Evolutionary conservation across 75 land plant genomes (phyloP).

Genomic region (Pseudotsuga menziesii): DNA sequence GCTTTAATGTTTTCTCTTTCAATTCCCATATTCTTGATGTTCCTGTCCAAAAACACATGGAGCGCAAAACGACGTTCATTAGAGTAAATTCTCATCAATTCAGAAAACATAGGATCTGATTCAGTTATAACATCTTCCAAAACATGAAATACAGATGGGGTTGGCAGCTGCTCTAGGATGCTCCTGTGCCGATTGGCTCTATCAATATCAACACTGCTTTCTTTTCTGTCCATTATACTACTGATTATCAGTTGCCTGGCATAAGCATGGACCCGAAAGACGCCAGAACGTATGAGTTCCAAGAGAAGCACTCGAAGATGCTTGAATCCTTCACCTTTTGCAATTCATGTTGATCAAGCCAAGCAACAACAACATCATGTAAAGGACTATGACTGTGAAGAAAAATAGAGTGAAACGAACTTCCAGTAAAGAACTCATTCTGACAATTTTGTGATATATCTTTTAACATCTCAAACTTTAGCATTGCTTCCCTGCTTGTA

Average conservation of each 20-base stretch:
- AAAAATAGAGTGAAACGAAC: conserved; percentile 13
- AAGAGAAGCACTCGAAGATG: conserved; percentile 63
- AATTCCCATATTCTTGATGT: background rate
- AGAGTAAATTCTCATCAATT: conserved; percentile 45
- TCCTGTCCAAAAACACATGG: conserved; percentile 25
- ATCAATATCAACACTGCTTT: conserved; percentile 35
- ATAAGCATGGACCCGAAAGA: conserved; percentile 83
- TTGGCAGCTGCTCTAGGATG: conserved; percentile 71
- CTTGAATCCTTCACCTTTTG: conserved; percentile 56
- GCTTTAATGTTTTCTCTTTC: conserved; percentile 7
- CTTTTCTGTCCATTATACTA: conserved; percentile 73
- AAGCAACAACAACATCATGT: conserved; percentile 88
- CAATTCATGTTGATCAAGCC: conserved; percentile 95
- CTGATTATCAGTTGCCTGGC: conserved; percentile 91
- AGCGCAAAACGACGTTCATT: conserved; percentile 84
- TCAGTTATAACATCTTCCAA: conserved; percentile 45
- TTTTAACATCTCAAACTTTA: conserved; percentile 6
- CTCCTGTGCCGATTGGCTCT: conserved; percentile 59
- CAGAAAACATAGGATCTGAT: conserved; percentile 28
- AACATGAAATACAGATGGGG: conserved; percentile 29
- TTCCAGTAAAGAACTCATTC: background rate
- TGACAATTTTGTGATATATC: conserved; percentile 10
- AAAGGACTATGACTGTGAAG: conserved; percentile 67
- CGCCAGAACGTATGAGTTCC: conserved; percentile 68
- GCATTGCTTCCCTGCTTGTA: conserved; percentile 11